These are phyloP conservation scores for Aspergillus biplanus DNA, from an alignment of 495 filamentous ascomycete genomes.

Conservation along the genomic window DNA sequence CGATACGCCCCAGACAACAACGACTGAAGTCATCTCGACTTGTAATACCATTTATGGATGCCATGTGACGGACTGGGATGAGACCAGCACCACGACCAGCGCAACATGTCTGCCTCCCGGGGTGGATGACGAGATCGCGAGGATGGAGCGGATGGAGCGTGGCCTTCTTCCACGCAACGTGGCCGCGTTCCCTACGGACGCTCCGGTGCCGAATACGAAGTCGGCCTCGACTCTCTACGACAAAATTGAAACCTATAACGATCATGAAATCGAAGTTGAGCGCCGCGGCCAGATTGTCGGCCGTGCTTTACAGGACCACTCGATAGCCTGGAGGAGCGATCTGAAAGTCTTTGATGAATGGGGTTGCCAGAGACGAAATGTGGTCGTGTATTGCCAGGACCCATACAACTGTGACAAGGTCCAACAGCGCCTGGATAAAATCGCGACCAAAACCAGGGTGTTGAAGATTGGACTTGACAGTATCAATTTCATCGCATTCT, in stretches of 20 bases:
- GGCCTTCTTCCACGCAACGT: not conserved
- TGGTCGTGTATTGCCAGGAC: not conserved
- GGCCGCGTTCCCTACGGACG: not conserved
- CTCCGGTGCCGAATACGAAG: not conserved
- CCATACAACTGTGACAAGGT: slow-evolving; percentile 8
- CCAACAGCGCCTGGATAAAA: not conserved
- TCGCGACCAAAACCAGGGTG: not conserved
- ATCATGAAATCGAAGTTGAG: not conserved
- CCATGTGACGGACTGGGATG: not conserved
- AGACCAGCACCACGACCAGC: not conserved
- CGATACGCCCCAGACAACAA: not conserved
- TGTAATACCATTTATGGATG: not conserved
- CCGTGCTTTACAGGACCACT: not conserved
- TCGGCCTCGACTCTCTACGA: not conserved
- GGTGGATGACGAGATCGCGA: not conserved
- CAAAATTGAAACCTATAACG: not conserved
- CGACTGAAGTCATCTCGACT: not conserved
- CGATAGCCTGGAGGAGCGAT: not conserved
- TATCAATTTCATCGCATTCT: not conserved
- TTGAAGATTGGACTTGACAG: not conserved
- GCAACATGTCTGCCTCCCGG: not conserved
- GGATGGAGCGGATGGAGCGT: not conserved
- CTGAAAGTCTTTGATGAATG: not conserved
- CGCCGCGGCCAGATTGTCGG: not conserved
- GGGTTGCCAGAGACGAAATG: not conserved